phyloP scores from a whole-genome alignment of 2,329 filamentous ascomycete genomes.

The Stemphylium beticola region DNA sequence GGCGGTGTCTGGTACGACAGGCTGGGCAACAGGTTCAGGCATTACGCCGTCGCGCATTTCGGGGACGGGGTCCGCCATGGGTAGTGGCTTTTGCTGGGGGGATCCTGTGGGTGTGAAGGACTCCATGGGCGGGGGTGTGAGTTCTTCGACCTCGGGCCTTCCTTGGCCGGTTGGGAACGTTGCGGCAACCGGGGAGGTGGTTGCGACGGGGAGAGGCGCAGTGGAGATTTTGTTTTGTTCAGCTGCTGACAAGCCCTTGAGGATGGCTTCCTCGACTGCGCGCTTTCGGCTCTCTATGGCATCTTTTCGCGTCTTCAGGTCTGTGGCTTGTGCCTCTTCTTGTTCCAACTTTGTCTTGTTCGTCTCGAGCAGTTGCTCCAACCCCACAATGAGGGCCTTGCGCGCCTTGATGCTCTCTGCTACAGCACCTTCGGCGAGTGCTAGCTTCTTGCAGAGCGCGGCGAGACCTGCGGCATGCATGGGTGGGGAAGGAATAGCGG shows the following conservation, averaged over 20 bases:
- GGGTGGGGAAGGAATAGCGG: constrained; percentile 76
- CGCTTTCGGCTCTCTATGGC: constrained; percentile 83
- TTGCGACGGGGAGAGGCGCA: constrained; percentile 39
- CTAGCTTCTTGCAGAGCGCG: constrained; percentile 85
- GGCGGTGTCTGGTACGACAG: constrained; percentile 33
- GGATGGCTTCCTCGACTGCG: constrained; percentile 89
- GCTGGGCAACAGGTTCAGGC: constrained; percentile 31
- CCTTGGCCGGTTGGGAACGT: constrained; percentile 54
- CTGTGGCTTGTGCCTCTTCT: constrained; percentile 71
- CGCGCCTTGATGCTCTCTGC: constrained; percentile 89
- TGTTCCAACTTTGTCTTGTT: constrained; percentile 72
- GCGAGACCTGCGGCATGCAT: constrained; percentile 91
- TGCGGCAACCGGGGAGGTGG: constrained; percentile 21
- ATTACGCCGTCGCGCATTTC: constrained; percentile 39
- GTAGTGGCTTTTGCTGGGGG: constrained; percentile 40
- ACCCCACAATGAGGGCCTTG: constrained; percentile 73
- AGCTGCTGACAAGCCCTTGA: constrained; percentile 76
- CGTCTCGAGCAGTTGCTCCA: constrained; percentile 80
- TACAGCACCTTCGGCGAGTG: constrained; percentile 86
- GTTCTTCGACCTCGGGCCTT: constrained; percentile 81
- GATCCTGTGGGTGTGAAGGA: constrained; percentile 60
- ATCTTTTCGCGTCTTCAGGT: constrained; percentile 69
- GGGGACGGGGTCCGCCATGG: constrained; percentile 22
- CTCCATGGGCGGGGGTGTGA: constrained; percentile 78
- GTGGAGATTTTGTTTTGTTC: constrained; percentile 57